A percentile compares a stretch with the other conserved stretches of the same genome.
phyloP scores from a whole-genome alignment of 345 rosid species.

The Combretum micranthum region DNA sequence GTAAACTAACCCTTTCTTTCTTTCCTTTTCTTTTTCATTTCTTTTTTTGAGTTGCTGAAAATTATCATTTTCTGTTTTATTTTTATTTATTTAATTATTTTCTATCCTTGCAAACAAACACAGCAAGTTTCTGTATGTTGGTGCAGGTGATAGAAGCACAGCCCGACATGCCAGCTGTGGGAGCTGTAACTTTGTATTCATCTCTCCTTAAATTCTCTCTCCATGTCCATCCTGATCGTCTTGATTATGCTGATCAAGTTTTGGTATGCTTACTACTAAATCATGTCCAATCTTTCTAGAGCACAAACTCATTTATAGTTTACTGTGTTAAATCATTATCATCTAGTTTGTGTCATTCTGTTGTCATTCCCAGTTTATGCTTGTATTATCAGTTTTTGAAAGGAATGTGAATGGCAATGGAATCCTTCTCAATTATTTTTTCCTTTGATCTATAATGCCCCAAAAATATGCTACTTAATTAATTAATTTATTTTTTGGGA shows the following conservation, averaged over 20 bases:
- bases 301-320: no score
- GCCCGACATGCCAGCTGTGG: constrained; percentile 80
- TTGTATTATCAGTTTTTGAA: background rate
- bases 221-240: constrained; percentile 98
- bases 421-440: no score
- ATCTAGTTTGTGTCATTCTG: no score
- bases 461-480: no score
- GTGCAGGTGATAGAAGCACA: constrained; percentile 95
- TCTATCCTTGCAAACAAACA: constrained; percentile 1
- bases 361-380: background rate
- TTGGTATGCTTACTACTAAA: constrained; percentile 44
- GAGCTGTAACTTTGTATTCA: constrained; percentile 92
- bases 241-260: constrained; percentile 99
- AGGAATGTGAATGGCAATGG: no score
- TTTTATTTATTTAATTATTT: background rate
- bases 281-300: background rate
- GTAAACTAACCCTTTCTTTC: no score
- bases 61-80: background rate
- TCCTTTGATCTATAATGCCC: no score
- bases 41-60: no score
- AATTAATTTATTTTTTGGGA: no score
- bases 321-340: no score
- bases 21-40: no score
- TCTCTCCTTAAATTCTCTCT: constrained; percentile 97
- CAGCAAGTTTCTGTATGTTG: constrained; percentile 8